Base-by-base conservation (phyloP, 441 rosid genomes). In the Pelargonium australe region DNA sequence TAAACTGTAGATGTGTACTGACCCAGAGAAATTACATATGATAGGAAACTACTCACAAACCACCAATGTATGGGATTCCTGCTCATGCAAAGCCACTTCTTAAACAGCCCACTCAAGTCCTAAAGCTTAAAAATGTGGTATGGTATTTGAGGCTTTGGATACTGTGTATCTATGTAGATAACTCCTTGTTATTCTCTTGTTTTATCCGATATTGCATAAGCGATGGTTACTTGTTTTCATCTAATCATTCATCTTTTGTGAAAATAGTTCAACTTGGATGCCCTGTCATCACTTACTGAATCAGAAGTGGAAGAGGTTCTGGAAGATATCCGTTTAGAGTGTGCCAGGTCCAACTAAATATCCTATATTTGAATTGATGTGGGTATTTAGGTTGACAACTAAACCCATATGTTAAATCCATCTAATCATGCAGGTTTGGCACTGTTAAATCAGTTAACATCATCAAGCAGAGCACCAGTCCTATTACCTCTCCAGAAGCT, bases 61-160 rank as follows among this genome's bases (percentile, higher is more conserved):
- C 68, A 75, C 78, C 87, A 58, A 78, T 81, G 68, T 81, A 73
- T 74, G 85, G 83, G 74, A 82, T 92, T 67, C 97, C 99, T 65
- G 81, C 84, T 73, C 84, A 78, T 73, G 95, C 87, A 11, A 86
- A 81, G 81, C 83, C 97, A 68, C 99, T 95, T 80, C 90, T 95
- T 72, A 69, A 81, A 82, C 85, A 80, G 78, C 95, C 98, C 64
- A 83, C 86, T 61, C 77, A 79, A 74, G 86, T 95, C 76, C 72
- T 95, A 49, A 86, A 86, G 84, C 90, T 95, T 71, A 87, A 82
- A 71, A 87, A 92, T 79, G 81, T 90, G 98, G 99, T 95, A 85
- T 71, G 79, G 69, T 60, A 65, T 65, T 64, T 55, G 7, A n/a
- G 6, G 17, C 69, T 70, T 14, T 17, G 65, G 47, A 63, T 31